Evolutionary conservation across 257 asterid species (phyloP).

Genomic region (Nicotiana sylvestris): DNA sequence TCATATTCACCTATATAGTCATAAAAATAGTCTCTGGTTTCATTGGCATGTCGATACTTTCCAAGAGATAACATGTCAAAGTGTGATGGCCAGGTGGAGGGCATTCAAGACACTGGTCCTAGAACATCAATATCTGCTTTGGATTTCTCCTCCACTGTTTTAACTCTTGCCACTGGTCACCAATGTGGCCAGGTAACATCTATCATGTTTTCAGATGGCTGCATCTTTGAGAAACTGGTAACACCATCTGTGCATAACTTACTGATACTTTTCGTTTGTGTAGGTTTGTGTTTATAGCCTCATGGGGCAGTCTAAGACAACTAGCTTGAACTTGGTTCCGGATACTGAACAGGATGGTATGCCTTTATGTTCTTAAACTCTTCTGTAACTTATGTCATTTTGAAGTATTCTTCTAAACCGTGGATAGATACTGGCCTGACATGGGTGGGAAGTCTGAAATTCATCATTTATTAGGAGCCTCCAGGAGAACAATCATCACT

Average conservation of each 20-base stretch:
- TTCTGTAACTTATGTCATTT: neutral
- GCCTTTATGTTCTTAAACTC: conserved; percentile 12
- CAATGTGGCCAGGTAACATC: conserved; percentile 75
- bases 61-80: neutral
- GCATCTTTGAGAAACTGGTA: neutral
- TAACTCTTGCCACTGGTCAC: conserved; percentile 76
- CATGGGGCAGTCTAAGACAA: conserved; percentile 40
- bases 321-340: conserved; percentile 41
- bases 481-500: neutral
- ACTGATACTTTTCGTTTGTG: conserved; percentile 15
- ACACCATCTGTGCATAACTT: neutral
- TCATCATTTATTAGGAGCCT: conserved; percentile 8
- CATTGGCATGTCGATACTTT: conserved; percentile 12
- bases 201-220: neutral
- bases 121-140: conserved; percentile 62
- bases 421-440: neutral
- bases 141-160: conserved; percentile 55
- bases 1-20: conserved; percentile 6
- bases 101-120: conserved; percentile 49
- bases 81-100: conserved; percentile 44
- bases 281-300: conserved; percentile 65
- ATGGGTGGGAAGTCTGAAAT: neutral
- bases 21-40: conserved; percentile 10
- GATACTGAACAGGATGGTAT: conserved; percentile 58
- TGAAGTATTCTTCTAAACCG: neutral